Evolutionary conservation across 768 basidiomycete species (phyloP), one percentile per base, ranked within the genome.

Genomic region (Mrakia frigida): DNA sequence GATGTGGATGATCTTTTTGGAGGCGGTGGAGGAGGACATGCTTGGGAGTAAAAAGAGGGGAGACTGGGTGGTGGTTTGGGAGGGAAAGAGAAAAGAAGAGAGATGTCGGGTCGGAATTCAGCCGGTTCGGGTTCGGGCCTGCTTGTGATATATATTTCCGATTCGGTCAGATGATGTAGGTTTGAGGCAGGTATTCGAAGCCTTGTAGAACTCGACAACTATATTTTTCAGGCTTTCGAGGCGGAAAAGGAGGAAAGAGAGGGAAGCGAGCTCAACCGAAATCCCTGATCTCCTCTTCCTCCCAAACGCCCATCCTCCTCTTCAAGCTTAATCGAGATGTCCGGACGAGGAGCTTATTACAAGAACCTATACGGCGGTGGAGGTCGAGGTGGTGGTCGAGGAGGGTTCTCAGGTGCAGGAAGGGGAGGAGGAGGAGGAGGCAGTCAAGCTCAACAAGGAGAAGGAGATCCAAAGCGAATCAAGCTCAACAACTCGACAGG

Each of bases 1-100:
- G 79, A 83, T 82, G 73, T 83, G 82, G 21, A 82, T 76, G 80
- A 83, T 79, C 74, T 82, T 81, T 13, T n/a, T n/a, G n/a, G n/a
- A n/a, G n/a, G n/a, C n/a, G n/a, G n/a, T n/a, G n/a, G n/a, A n/a
- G n/a, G 28, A 56, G 60, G 61, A 43, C 43, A 69, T 69, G n/a
- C n/a, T n/a, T n/a, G 37, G 21, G 13, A 25, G 37, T 11, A 10
- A 37, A 37, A 11, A 28, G 37, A 7, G 25, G 35, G 56, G 25
- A 21, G 31, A 53, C 46, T 11, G 46, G 50, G 43, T 28, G 25
- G 39, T n/a, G n/a, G n/a, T n/a, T 18, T 41, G 41, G 23, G 41
- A 31, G 9, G n/a, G 69, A 41, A 14, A 28, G 25, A 13, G 43
- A 33, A 21, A 50, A 6, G 46, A 2, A 50, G 13, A 18, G 46